These are phyloP conservation scores for Graphium sp. DNA, from an alignment of 2,329 filamentous ascomycete genomes.

Conservation along the genomic window DNA sequence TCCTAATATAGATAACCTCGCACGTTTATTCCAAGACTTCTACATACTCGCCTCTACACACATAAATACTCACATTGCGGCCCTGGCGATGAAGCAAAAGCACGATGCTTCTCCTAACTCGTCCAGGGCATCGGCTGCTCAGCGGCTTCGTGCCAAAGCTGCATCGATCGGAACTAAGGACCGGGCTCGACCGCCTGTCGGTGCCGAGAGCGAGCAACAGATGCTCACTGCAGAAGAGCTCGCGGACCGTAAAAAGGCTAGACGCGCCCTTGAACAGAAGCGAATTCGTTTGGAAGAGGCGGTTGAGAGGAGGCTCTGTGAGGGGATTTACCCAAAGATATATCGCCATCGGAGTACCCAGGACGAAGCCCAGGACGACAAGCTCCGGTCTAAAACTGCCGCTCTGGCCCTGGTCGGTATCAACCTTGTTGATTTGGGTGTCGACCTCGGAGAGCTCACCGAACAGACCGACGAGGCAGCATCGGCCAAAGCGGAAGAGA, in stretches of 20 bases:
- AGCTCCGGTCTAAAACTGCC: constrained; percentile 83
- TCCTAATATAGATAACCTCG: constrained; percentile 65
- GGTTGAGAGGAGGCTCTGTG: constrained; percentile 72
- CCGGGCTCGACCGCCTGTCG: constrained; percentile 21
- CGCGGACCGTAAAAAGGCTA: constrained; percentile 59
- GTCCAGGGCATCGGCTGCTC: constrained; percentile 34
- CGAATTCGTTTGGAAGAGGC: constrained; percentile 69
- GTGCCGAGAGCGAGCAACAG: constrained; percentile 44
- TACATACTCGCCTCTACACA: constrained; percentile 67
- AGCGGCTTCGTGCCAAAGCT: constrained; percentile 37
- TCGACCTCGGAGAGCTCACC: constrained; percentile 47
- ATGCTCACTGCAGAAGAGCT: constrained; percentile 87
- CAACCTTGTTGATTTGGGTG: constrained; percentile 66
- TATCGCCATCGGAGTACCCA: constrained; percentile 85
- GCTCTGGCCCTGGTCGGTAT: constrained; percentile 85
- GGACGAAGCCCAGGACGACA: constrained; percentile 89
- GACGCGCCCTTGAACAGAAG: constrained; percentile 65
- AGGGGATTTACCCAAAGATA: constrained; percentile 72
- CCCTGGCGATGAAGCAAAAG: constrained; percentile 57
- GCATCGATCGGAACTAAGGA: constrained; percentile 35
- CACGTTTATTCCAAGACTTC: constrained; percentile 87
- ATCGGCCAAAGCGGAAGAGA: constrained; percentile 45
- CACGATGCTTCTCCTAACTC: constrained; percentile 45
- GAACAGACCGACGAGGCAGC: constrained; percentile 38
- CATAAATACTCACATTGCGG: constrained; percentile 73